Conservation (phyloP, 2,329 filamentous ascomycete genomes). For the Fusarium sp. region DNA sequence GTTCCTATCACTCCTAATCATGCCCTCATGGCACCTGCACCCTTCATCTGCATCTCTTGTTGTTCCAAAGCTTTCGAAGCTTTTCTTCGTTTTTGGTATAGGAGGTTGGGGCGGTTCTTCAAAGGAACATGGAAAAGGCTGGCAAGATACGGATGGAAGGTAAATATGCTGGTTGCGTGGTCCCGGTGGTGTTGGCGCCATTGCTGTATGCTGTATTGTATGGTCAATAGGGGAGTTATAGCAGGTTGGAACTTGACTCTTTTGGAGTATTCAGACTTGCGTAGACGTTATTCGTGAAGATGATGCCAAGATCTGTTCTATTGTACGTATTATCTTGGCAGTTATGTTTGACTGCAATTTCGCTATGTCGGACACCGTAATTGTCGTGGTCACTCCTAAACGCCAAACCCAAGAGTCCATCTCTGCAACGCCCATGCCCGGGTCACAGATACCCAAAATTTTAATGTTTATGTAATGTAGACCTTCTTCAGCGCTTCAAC, state of each 20-base stretch:
- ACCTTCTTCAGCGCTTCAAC: slow-evolving; percentile 83
- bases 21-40: slow-evolving; percentile 3
- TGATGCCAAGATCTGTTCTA: background rate
- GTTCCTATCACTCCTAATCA: slow-evolving; percentile 6
- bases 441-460: background rate
- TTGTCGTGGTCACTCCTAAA: background rate
- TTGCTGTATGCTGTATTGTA: slow-evolving; percentile 47
- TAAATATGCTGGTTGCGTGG: slow-evolving; percentile 22
- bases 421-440: slow-evolving; percentile 2
- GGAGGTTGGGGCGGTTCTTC: slow-evolving; percentile 14
- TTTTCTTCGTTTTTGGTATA: slow-evolving; percentile 27
- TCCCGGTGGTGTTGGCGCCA: slow-evolving; percentile 39
- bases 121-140: slow-evolving; percentile 23
- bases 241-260: slow-evolving; percentile 37
- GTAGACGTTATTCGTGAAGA: background rate
- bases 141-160: slow-evolving; percentile 26
- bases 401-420: background rate
- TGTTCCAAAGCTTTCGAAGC: slow-evolving; percentile 17
- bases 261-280: slow-evolving; percentile 10
- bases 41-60: slow-evolving; percentile 5
- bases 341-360: background rate
- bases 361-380: slow-evolving; percentile 1
- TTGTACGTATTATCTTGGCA: background rate
- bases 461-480: slow-evolving; percentile 80
- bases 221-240: slow-evolving; percentile 39